Evolutionary conservation across 2,329 filamentous ascomycete species (phyloP), one percentile per base, ranked within the genome.

Genomic region (Ophiosphaerella narmari): DNA sequence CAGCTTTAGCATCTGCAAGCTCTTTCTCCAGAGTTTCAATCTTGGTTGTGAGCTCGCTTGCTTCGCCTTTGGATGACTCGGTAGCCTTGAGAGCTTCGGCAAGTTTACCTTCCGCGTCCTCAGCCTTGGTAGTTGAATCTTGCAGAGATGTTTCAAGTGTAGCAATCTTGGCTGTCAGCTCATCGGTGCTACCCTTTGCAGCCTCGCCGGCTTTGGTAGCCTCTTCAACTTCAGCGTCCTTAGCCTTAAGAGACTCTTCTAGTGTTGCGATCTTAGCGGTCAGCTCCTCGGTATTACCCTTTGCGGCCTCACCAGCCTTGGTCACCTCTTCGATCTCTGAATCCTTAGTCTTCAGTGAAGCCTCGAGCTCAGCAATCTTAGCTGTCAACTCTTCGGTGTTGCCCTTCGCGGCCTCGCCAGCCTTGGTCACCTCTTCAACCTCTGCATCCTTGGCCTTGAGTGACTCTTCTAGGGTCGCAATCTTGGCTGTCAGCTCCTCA

Each of bases 81-180:
- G 48, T 51, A 34, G 53, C 50, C 51, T 57, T 46, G 14, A 51
- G 34, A n/a, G 63, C 50, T 23, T 54, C 60, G 4, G 51, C 43
- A 31, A 55, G 51, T 38, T 61, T 54, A 7, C 31, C 41, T 13
- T 59, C 52, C 32, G 57, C 50, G 3, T 60, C 57, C 40, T 59
- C 51, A 1, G 50, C 42, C 46, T 60, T 55, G 40, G 50, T 16
- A 45, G 50, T 45, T 11, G 54, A 54, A 21, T 55, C 57, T 49
- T 56, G 55, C 18, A 57, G 50, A 1, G 61, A 62, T 14, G 51
- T 52, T 48, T 64, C 58, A 7, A 65, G 58, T 41, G 60, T 54
- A 3, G 58, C 56, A 31, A 55, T 54, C 53, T 60, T 57, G 32
- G 52, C 48, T 39, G 54, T 36, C 24, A 46, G 48, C 38, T 57